Conservation (phyloP, 2,329 filamentous ascomycete species). For the Aspergillus carbonarius region DNA sequence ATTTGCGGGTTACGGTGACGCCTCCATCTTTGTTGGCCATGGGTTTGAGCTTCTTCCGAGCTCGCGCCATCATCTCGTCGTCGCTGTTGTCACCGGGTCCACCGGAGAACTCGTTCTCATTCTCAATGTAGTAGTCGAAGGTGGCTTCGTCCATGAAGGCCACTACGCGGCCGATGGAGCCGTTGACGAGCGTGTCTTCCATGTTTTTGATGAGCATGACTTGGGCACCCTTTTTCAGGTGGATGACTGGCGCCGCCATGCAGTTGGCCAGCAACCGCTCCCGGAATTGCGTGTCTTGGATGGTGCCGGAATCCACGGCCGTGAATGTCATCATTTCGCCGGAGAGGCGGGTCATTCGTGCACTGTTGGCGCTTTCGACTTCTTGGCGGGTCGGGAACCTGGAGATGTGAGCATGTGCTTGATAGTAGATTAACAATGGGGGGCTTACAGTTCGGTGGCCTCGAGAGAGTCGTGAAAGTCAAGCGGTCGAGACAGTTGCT, state of each 20-base stretch:
- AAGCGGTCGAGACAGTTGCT: slow-evolving; percentile 67
- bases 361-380: slow-evolving; percentile 81
- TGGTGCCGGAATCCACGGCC: slow-evolving; percentile 70
- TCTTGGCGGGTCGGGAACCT: slow-evolving; percentile 85
- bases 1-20: slow-evolving; percentile 58
- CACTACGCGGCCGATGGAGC: slow-evolving; percentile 82
- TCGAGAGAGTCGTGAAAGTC: slow-evolving; percentile 71
- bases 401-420: background rate
- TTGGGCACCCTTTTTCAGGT: slow-evolving; percentile 86
- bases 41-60: slow-evolving; percentile 58
- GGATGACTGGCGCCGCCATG: slow-evolving; percentile 82
- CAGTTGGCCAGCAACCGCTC: slow-evolving; percentile 82
- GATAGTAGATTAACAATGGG: background rate
- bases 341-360: slow-evolving; percentile 68
- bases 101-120: slow-evolving; percentile 58
- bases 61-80: slow-evolving; percentile 42
- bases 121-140: slow-evolving; percentile 58
- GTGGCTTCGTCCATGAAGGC: slow-evolving; percentile 72
- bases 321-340: slow-evolving; percentile 68
- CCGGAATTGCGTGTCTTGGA: slow-evolving; percentile 64
- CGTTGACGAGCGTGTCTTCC: slow-evolving; percentile 90
- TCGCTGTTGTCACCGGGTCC: slow-evolving; percentile 49
- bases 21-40: slow-evolving; percentile 51
- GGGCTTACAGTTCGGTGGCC: slow-evolving; percentile 74
- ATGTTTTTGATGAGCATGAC: slow-evolving; percentile 99